Evolutionary conservation across 805 yeast species (phyloP).

Genomic region (Nakazawaea siamensis): DNA sequence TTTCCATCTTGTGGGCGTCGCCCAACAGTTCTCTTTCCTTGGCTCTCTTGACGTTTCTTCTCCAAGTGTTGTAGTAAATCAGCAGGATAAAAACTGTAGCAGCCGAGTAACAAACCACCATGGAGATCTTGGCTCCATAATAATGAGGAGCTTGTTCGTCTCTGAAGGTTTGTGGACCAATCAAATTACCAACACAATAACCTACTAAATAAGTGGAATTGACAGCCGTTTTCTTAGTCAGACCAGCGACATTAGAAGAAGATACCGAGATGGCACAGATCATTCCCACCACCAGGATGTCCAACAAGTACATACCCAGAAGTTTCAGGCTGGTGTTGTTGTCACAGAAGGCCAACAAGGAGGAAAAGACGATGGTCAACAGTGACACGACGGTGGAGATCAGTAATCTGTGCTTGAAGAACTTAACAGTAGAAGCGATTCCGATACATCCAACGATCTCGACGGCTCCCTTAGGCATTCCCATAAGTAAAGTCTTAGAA

Average conservation of each 20-base stretch:
- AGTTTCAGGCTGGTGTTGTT: conserved; percentile 11
- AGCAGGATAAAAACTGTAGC: conserved; percentile 26
- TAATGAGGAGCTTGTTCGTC: conserved; percentile 49
- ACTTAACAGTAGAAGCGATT: conserved; percentile 15
- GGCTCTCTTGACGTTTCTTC: conserved; percentile 35
- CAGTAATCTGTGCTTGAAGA: conserved; percentile 23
- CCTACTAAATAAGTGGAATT: conserved; percentile 48
- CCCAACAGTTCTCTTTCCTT: conserved; percentile 19
- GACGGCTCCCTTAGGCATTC: conserved; percentile 29
- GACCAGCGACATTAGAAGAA: conserved; percentile 48
- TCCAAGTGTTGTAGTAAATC: conserved; percentile 21
- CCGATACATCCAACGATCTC: conserved; percentile 20
- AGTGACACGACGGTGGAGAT: conserved; percentile 19
- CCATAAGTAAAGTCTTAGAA: conserved; percentile 22
- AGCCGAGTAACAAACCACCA: conserved; percentile 40
- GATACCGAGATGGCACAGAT: conserved; percentile 23
- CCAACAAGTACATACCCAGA: conserved; percentile 14
- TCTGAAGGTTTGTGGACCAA: conserved; percentile 65
- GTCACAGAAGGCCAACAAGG: conserved; percentile 21
- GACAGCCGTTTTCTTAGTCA: conserved; percentile 51
- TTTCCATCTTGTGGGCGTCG: conserved; percentile 19
- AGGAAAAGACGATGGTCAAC: conserved; percentile 17
- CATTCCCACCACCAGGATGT: conserved; percentile 18
- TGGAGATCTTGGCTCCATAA: conserved; percentile 42
- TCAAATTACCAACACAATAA: conserved; percentile 56